phyloP scores from a whole-genome alignment of 345 rosid species.

The Hibiscus syriacus region DNA sequence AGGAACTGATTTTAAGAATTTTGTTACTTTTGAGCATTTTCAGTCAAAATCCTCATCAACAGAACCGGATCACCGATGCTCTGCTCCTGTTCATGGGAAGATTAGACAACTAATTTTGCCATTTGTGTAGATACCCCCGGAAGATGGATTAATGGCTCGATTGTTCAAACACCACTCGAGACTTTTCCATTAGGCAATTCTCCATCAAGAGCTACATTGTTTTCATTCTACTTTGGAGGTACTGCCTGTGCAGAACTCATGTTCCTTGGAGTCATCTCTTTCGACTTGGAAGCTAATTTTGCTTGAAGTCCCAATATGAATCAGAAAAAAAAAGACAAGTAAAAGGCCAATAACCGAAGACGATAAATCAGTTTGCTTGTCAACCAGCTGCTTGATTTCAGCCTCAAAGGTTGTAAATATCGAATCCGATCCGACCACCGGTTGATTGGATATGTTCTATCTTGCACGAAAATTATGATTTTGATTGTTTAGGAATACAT shows the following conservation, averaged over 20 bases:
- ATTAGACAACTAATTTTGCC: constrained; percentile 30
- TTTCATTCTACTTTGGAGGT: constrained; percentile 35
- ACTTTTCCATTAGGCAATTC: constrained; percentile 47
- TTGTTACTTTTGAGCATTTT: constrained; percentile 50
- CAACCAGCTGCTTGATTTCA: constrained; percentile 72
- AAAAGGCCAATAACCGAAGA: constrained; percentile 1
- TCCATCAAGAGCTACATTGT: constrained; percentile 30
- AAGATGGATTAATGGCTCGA: constrained; percentile 29
- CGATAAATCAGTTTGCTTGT: constrained; percentile 5
- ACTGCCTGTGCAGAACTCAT: constrained; percentile 28
- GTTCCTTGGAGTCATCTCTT: constrained; percentile 35
- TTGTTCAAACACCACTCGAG: constrained; percentile 22
- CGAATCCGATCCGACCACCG: constrained; percentile 41
- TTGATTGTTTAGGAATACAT: too few relatives aligned
- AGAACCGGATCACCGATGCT: constrained; percentile 58
- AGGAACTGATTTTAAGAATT: constrained; percentile 31
- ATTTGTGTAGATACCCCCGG: constrained; percentile 37
- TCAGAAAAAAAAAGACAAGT: constrained; percentile 9
- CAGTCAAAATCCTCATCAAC: constrained; percentile 45
- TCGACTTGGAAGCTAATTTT: constrained; percentile 20
- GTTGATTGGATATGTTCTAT: constrained; percentile 44
- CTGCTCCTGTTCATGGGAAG: constrained; percentile 36
- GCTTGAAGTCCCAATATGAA: constrained; percentile 71
- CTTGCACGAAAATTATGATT: too few relatives aligned
- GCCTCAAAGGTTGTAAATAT: constrained; percentile 74